Evolutionary conservation across 129 eudicot genomes (phyloP).

Genomic region (Centella asiatica): DNA sequence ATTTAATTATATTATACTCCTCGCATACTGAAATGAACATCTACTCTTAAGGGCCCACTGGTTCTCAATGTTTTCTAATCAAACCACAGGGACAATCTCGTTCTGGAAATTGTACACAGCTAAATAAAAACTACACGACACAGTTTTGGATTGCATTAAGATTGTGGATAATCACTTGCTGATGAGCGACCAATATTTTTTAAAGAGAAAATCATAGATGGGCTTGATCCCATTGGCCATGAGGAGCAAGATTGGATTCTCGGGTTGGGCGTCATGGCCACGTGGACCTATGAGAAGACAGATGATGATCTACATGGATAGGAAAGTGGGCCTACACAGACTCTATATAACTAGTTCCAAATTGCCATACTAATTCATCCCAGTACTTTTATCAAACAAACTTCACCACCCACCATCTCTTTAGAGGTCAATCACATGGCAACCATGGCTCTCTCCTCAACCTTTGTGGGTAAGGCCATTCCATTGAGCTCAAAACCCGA

Average conservation of each 20-base stretch:
- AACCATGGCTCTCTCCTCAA: slow-evolving; percentile 4
- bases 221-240: neutral
- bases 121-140: no score
- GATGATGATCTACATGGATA: neutral
- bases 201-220: no score
- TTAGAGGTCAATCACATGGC: neutral
- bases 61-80: no score
- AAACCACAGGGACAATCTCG: no score
- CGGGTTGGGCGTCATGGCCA: neutral
- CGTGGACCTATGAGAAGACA: neutral
- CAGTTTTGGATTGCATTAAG: no score
- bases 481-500: neutral
- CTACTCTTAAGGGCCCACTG: no score
- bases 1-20: no score
- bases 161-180: neutral
- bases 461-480: neutral
- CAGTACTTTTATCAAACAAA: neutral
- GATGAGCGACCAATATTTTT: neutral
- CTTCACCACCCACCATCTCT: neutral
- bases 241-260: neutral
- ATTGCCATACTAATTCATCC: neutral
- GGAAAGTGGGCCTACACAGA: neutral
- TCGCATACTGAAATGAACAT: no score
- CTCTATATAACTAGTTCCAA: neutral
- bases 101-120: no score